A percentile compares a stretch with the other conserved stretches of the same genome.
These are phyloP conservation scores for Syzygium oleosum DNA, from an alignment of 345 rosid species.

Conservation along the genomic window DNA sequence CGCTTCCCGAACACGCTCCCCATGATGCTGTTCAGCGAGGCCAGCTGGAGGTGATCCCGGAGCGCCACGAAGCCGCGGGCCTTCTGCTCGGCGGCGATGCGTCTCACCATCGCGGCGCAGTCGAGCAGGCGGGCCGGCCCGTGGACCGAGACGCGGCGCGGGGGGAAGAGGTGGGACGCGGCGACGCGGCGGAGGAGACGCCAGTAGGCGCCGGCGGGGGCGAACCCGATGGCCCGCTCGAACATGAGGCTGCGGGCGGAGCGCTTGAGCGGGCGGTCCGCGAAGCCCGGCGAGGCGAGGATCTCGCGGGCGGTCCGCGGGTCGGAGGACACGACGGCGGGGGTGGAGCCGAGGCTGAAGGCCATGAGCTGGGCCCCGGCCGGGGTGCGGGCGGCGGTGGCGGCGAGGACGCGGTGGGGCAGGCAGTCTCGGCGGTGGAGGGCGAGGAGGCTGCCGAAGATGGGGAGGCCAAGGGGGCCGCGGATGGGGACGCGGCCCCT, in stretches of 20 bases:
- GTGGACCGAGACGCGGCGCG: slow-evolving; percentile 52
- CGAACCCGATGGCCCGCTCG: slow-evolving; percentile 84
- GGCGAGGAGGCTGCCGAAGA: slow-evolving; percentile 66
- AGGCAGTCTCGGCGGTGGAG: slow-evolving; percentile 31
- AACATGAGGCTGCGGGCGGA: slow-evolving; percentile 81
- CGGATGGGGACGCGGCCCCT: slow-evolving; percentile 40
- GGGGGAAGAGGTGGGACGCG: slow-evolving; percentile 68
- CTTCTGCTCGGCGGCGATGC: slow-evolving; percentile 31
- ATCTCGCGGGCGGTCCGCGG: slow-evolving; percentile 65
- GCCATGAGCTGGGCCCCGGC: slow-evolving; percentile 60
- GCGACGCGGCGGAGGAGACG: slow-evolving; percentile 66
- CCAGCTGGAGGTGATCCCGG: slow-evolving; percentile 62
- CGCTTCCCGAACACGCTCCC: slow-evolving; percentile 79
- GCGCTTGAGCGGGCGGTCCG: slow-evolving; percentile 83
- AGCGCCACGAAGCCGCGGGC: slow-evolving; percentile 30
- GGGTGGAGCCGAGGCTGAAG: slow-evolving; percentile 71
- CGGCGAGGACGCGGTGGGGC: slow-evolving; percentile 60
- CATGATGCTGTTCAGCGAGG: slow-evolving; percentile 76
- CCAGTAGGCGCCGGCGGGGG: slow-evolving; percentile 87
- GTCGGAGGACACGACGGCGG: slow-evolving; percentile 62
- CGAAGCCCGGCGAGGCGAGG: slow-evolving; percentile 52
- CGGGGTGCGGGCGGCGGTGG: slow-evolving; percentile 36
- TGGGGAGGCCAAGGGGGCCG: slow-evolving; percentile 66
- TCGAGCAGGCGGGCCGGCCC: slow-evolving; percentile 49
- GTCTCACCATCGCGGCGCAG: slow-evolving; percentile 36